A percentile compares a stretch with the other conserved stretches of the same genome.
These are phyloP conservation scores for Eucalyptus cladocalyx DNA, from an alignment of 345 rosid genomes.

Conservation along the genomic window DNA sequence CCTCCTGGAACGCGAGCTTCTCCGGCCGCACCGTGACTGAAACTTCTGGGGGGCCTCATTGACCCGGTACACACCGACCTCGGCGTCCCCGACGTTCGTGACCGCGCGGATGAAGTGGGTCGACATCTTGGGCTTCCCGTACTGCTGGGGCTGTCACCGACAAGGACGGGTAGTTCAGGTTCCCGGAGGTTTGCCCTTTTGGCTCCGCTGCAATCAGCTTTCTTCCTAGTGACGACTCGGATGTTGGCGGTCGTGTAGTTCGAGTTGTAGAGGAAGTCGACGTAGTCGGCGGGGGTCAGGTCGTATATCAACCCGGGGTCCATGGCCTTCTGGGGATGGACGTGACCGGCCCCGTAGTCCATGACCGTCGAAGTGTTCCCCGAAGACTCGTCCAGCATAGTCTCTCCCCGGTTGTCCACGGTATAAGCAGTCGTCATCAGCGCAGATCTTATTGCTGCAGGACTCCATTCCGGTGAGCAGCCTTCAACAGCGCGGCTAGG, in stretches of 20 bases:
- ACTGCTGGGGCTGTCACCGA: constrained; percentile 50
- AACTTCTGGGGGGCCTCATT: constrained; percentile 40
- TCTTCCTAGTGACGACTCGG: constrained; percentile 47
- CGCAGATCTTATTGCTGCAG: constrained; percentile 74
- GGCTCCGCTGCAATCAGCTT: constrained; percentile 53
- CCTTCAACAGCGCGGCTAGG: constrained; percentile 76
- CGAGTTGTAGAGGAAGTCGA: constrained; percentile 68
- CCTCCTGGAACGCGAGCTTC: constrained; percentile 41
- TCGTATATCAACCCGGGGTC: constrained; percentile 81
- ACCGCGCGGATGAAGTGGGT: constrained; percentile 69
- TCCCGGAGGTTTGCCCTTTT: constrained; percentile 62
- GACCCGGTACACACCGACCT: constrained; percentile 34
- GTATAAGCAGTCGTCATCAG: constrained; percentile 84
- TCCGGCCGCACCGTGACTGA: constrained; percentile 50
- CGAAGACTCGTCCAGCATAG: constrained; percentile 69
- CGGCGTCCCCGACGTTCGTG: constrained; percentile 68
- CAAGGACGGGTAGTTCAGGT: constrained; percentile 74
- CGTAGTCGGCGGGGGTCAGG: constrained; percentile 46
- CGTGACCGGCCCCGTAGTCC: constrained; percentile 81
- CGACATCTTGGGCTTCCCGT: constrained; percentile 44
- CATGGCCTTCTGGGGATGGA: constrained; percentile 85
- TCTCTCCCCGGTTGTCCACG: constrained; percentile 41
- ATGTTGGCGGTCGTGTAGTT: constrained; percentile 58
- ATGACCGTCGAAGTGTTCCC: constrained; percentile 58
- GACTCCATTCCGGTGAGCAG: constrained; percentile 89